Evolutionary conservation across 192 early-diverging fungal genomes (phyloP).

Genomic region (Helicostylum pulchrum): DNA sequence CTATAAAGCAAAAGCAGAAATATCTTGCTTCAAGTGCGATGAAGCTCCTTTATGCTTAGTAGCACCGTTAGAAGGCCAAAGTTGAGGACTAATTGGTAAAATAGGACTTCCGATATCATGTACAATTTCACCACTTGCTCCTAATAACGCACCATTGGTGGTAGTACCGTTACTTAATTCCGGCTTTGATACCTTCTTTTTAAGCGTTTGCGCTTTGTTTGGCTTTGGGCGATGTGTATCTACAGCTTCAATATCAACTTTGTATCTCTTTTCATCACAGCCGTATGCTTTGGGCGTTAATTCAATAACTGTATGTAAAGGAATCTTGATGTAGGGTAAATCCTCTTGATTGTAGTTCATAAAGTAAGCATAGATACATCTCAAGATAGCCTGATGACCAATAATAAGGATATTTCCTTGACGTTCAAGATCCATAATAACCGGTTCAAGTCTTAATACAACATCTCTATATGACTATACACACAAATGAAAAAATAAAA

Average conservation of each 20-base stretch:
- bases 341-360: slow-evolving; percentile 91
- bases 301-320: slow-evolving; percentile 95
- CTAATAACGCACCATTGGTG: neutral
- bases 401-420: slow-evolving; percentile 96
- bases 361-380: slow-evolving; percentile 98
- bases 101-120: slow-evolving; percentile 24
- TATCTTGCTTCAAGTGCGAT: no score
- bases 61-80: neutral
- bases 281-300: slow-evolving; percentile 95
- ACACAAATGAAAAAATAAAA: no score
- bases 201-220: neutral
- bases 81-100: slow-evolving; percentile 22
- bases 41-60: no score
- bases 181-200: neutral
- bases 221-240: slow-evolving; percentile 91
- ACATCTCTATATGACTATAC: slow-evolving; percentile 87
- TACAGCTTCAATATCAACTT: slow-evolving; percentile 95
- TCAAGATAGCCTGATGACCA: slow-evolving; percentile 96
- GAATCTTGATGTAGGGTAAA: slow-evolving; percentile 98
- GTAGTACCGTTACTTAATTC: neutral
- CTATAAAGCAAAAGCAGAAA: no score
- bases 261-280: slow-evolving; percentile 91
- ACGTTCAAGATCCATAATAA: slow-evolving; percentile 98
- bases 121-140: slow-evolving; percentile 37
- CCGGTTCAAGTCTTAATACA: slow-evolving; percentile 93